These are phyloP conservation scores for Colletotrichum tropicale DNA, from an alignment of 2,329 filamentous ascomycete species.

Conservation along the genomic window DNA sequence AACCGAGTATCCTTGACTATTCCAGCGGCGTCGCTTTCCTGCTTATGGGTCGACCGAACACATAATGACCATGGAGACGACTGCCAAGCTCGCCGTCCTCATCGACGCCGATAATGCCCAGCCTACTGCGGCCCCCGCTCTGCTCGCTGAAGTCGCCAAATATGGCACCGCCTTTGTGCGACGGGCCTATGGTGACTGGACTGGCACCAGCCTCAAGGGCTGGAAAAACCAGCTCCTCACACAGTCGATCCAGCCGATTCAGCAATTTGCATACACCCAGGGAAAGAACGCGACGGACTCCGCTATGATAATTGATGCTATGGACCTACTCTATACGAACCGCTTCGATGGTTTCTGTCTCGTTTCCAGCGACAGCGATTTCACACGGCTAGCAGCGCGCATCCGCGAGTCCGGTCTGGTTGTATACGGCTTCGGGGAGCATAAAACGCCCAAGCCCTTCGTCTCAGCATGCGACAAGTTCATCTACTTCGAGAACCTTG, in stretches of 20 bases:
- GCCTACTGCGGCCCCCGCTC: conserved; percentile 15
- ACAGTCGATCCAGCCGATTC: conserved; percentile 33
- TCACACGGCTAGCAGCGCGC: conserved; percentile 35
- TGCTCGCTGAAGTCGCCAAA: conserved; percentile 35
- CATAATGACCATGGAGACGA: neutral
- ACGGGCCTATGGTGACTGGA: conserved; percentile 40
- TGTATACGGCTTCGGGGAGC: conserved; percentile 38
- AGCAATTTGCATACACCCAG: conserved; percentile 38
- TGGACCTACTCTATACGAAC: conserved; percentile 37
- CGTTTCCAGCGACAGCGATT: conserved; percentile 40
- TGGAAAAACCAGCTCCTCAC: conserved; percentile 36
- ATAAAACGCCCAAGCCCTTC: conserved; percentile 34
- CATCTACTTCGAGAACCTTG: conserved; percentile 28
- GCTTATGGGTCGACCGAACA: no score
- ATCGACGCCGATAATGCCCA: conserved; percentile 37
- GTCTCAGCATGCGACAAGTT: conserved; percentile 37
- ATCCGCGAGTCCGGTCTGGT: conserved; percentile 34
- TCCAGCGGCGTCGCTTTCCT: no score
- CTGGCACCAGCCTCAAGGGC: conserved; percentile 23
- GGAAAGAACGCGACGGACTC: conserved; percentile 39
- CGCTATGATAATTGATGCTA: conserved; percentile 41
- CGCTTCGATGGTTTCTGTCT: conserved; percentile 25
- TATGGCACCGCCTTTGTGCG: conserved; percentile 34
- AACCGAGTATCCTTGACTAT: no score
- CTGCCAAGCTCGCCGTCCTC: conserved; percentile 32